Base-by-base conservation (phyloP, 108 stramenopile genomes). In the Cylindrotheca fusiformis region DNA sequence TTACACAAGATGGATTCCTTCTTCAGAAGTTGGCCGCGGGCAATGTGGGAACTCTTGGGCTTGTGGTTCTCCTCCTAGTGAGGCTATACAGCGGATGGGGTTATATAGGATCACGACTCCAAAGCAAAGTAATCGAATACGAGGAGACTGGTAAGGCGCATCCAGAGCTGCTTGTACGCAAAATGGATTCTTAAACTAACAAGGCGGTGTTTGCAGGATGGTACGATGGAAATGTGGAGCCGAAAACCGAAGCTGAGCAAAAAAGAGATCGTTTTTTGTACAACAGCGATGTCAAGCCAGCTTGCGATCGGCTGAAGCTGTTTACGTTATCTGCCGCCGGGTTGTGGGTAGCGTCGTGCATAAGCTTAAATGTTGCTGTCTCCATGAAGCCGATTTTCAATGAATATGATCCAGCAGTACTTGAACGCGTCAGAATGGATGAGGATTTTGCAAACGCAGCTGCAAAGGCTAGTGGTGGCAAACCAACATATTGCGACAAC, bases 141-240 rank as follows among this genome's bases (percentile, higher is more conserved):
- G 93, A 94, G 62, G 90, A 93, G 71, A 90, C 87, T n/a, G 92
- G 55, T 22, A 51, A 22, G 20, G 8, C 6, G 8, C 78, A 22
- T 82, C 77, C 75, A 48, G 19, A 19, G n/a, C 24, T 14, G 18
- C 12, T 44, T n/a, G 45, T 19, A 26, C 26, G 4, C 30, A 56
- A 6, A 27, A 31, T 27, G 30, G 17, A 5, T 17, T 6, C 6
- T 4, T 6, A 17, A 17, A 5, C 19, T 6, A 33, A 20, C 24
- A 21, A 44, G 12, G 4, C 32, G 19, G 6, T 51, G 6, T 19
- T 51, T 5, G 5, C 4, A 51, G 20, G 72, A 28, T 80, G 84
- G 84, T 93, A 94, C 57, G 93, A 94, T 53, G 93, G 93, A 30
- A 80, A 85, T 55, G 45, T 88, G 63, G 87, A 89, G 62, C 63